These are phyloP conservation scores for Eutrema heterophyllum DNA, from an alignment of 345 rosid genomes.

Conservation along the genomic window DNA sequence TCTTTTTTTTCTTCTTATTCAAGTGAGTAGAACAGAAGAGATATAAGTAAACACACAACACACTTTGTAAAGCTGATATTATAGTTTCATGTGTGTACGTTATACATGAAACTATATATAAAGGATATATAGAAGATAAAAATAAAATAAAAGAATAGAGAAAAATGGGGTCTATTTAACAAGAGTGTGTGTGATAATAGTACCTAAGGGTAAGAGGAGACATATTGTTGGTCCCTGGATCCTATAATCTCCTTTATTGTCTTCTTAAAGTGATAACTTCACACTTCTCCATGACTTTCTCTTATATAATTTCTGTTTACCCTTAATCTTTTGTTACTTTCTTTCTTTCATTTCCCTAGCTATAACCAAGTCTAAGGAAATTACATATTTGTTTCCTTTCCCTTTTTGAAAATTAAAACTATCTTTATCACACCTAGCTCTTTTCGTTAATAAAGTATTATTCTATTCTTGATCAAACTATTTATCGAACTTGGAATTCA, in stretches of 20 bases:
- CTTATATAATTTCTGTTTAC: slow-evolving; percentile 10
- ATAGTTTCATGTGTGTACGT: not conserved
- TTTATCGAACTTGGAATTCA: not conserved
- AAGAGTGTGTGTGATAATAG: slow-evolving; percentile 18
- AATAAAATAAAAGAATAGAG: not conserved
- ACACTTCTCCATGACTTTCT: slow-evolving; percentile 37
- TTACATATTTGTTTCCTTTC: not conserved
- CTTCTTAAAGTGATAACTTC: slow-evolving; percentile 42
- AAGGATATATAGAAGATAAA: not conserved
- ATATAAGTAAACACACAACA: not conserved
- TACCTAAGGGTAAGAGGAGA: slow-evolving; percentile 34
- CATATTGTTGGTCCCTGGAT: slow-evolving; percentile 26
- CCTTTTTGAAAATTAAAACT: not conserved
- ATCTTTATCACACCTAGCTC: not conserved
- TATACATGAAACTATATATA: not conserved
- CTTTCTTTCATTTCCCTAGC: not conserved
- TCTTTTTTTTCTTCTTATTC: not conserved
- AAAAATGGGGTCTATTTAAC: not conserved
- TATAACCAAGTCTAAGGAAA: not conserved
- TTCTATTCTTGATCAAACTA: not conserved
- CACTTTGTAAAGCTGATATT: not conserved
- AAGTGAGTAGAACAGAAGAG: not conserved
- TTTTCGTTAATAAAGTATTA: not conserved
- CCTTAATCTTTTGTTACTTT: not conserved
- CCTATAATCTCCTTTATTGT: slow-evolving; percentile 32